Conservation (phyloP, 768 basidiomycete species). For the Sporobolomyces phaffii region DNA sequence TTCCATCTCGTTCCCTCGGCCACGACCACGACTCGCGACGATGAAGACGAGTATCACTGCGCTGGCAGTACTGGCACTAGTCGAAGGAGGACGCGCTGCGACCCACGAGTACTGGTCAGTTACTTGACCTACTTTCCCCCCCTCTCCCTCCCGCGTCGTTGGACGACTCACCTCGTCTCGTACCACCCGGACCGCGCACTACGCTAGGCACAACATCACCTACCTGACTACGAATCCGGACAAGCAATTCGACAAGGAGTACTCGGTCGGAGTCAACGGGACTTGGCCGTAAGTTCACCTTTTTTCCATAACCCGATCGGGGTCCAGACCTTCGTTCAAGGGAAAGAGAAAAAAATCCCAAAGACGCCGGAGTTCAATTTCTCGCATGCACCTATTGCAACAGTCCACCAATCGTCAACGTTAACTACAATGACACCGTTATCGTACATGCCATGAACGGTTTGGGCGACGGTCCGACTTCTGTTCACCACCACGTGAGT, state of each 20-base stretch:
- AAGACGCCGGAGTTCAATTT: too few species aligned
- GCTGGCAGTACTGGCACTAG: background rate
- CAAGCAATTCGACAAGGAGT: constrained; percentile 63
- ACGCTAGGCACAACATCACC: constrained; percentile 72
- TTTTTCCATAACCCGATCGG: background rate
- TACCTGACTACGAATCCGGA: constrained; percentile 80
- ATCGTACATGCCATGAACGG: constrained; percentile 59
- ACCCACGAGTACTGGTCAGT: constrained; percentile 14
- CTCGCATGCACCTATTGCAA: too few species aligned
- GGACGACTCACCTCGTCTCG: too few species aligned
- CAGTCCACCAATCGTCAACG: constrained; percentile 77
- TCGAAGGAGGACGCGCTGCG: background rate
- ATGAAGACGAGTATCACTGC: background rate
- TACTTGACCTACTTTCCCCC: too few species aligned
- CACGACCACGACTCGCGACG: background rate
- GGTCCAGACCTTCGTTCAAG: background rate
- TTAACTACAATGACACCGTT: constrained; percentile 65
- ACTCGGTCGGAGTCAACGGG: constrained; percentile 76
- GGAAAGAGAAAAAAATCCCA: too few species aligned
- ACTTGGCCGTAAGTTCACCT: constrained; percentile 78
- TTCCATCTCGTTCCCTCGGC: too few species aligned
- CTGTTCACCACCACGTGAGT: constrained; percentile 62
- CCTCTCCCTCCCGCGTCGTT: too few species aligned
- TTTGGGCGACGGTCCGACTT: background rate
- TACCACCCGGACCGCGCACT: background rate